A percentile compares a stretch with the other conserved stretches of the same genome.
Conservation (phyloP, 1,139 yeast genomes). For the Yamadazyma dushanensis region DNA sequence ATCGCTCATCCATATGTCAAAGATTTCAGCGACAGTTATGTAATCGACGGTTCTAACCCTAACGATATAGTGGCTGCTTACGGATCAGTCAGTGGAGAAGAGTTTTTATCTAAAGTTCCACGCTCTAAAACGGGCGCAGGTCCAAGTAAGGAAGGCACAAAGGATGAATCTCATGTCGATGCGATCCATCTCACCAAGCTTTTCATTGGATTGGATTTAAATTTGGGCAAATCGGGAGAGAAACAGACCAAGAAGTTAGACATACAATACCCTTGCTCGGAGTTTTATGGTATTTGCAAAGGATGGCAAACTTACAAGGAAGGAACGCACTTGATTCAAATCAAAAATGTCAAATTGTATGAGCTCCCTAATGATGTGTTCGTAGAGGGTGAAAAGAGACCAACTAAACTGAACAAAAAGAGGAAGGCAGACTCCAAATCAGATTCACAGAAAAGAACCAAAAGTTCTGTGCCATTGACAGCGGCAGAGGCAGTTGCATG, state of each 20-base stretch:
- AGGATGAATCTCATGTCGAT: conserved; percentile 36
- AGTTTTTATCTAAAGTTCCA: too few species aligned
- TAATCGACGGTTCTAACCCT: conserved; percentile 20
- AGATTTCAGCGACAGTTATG: conserved; percentile 60
- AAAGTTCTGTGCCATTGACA: too few species aligned
- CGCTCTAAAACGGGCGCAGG: not conserved
- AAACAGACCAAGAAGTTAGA: conserved; percentile 72
- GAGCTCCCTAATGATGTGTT: conserved; percentile 87
- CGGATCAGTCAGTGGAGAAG: conserved; percentile 35
- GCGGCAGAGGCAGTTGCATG: too few species aligned
- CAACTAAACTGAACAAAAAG: conserved; percentile 50
- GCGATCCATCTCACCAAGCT: conserved; percentile 75
- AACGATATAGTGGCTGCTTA: conserved; percentile 41
- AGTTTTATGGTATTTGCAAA: conserved; percentile 78
- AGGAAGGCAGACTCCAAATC: conserved; percentile 16
- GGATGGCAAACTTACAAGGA: conserved; percentile 68
- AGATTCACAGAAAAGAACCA: conserved; percentile 14
- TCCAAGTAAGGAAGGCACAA: conserved; percentile 17
- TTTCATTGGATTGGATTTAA: conserved; percentile 76
- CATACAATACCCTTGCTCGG: conserved; percentile 88
- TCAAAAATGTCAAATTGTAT: conserved; percentile 75
- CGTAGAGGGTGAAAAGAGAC: conserved; percentile 74
- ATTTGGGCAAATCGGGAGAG: too few species aligned
- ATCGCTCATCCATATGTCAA: conserved; percentile 91
- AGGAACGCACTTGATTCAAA: conserved; percentile 57